Conservation (phyloP, 2,329 filamentous ascomycete species). For the Aspergillus pseudoviridinutans region DNA sequence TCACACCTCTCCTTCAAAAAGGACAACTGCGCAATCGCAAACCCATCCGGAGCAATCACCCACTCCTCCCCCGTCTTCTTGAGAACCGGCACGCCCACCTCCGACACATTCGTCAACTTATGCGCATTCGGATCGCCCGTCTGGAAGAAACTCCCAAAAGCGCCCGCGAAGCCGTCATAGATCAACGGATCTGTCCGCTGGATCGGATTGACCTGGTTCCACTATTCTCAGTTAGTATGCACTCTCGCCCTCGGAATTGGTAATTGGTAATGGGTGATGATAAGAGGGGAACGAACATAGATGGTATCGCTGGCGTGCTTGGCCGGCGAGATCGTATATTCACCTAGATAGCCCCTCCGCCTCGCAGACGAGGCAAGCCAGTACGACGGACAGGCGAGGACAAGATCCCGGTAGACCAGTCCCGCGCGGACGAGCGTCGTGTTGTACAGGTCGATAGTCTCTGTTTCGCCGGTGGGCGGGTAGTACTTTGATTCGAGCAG, state of each 20-base stretch:
- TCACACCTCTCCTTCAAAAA: conserved; percentile 47
- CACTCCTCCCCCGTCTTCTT: conserved; percentile 45
- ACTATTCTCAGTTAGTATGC: conserved; percentile 34
- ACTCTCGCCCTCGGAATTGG: not conserved
- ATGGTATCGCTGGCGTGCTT: conserved; percentile 57
- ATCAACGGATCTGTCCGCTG: conserved; percentile 52
- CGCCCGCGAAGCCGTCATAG: conserved; percentile 56
- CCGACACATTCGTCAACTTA: conserved; percentile 47
- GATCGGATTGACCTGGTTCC: conserved; percentile 53
- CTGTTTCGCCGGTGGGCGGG: conserved; percentile 45
- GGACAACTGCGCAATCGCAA: conserved; percentile 38
- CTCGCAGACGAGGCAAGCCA: conserved; percentile 51
- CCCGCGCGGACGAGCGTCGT: conserved; percentile 52
- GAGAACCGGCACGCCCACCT: conserved; percentile 44
- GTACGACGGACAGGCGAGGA: conserved; percentile 57
- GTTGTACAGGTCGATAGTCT: conserved; percentile 48
- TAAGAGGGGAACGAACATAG: conserved; percentile 42
- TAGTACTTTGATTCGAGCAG: conserved; percentile 45
- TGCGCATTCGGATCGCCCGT: conserved; percentile 56
- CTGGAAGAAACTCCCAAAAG: conserved; percentile 58
- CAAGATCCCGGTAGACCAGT: conserved; percentile 55
- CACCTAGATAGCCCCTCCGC: conserved; percentile 50
- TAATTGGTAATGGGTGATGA: not conserved
- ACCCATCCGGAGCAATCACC: conserved; percentile 46
- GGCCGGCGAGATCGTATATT: conserved; percentile 58